A percentile compares a stretch with the other conserved stretches of the same genome.
These are phyloP conservation scores for Aspergillus bombycis DNA, from an alignment of 2,329 filamentous ascomycete genomes.

Conservation along the genomic window DNA sequence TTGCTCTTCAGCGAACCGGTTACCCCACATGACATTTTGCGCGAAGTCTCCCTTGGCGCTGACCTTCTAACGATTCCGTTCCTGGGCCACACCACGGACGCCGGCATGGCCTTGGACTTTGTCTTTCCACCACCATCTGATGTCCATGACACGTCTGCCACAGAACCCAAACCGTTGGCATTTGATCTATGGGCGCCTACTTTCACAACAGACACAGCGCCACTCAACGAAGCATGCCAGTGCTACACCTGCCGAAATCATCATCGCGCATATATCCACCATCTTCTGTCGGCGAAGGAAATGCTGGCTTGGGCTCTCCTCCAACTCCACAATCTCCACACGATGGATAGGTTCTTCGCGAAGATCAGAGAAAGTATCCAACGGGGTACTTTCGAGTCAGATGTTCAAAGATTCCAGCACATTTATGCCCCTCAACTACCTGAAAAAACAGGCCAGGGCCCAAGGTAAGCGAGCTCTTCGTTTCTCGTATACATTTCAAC, in stretches of 20 bases:
- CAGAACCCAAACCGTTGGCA: constrained; percentile 59
- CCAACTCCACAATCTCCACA: constrained; percentile 85
- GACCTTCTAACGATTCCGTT: constrained; percentile 82
- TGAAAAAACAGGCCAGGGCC: constrained; percentile 73
- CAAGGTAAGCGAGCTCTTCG: constrained; percentile 57
- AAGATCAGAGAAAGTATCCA: constrained; percentile 68
- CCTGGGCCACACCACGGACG: constrained; percentile 73
- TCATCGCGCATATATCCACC: constrained; percentile 83
- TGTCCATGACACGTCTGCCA: constrained; percentile 10
- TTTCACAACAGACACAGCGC: constrained; percentile 64
- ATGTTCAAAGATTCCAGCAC: constrained; percentile 63
- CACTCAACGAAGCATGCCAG: constrained; percentile 66
- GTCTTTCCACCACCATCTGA: constrained; percentile 60
- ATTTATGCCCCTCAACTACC: constrained; percentile 74
- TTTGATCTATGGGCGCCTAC: constrained; percentile 73
- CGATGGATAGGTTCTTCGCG: constrained; percentile 73
- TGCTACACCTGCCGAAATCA: constrained; percentile 87
- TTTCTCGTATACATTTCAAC: not conserved
- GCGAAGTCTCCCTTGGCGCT: constrained; percentile 74
- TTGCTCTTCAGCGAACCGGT: constrained; percentile 71
- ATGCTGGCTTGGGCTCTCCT: constrained; percentile 96
- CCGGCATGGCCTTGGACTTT: constrained; percentile 82
- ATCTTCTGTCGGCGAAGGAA: constrained; percentile 86
- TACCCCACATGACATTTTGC: constrained; percentile 76
- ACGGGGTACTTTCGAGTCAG: constrained; percentile 57